Conservation (phyloP, 768 basidiomycete species). For the Agaricus sinodeliciosus region DNA sequence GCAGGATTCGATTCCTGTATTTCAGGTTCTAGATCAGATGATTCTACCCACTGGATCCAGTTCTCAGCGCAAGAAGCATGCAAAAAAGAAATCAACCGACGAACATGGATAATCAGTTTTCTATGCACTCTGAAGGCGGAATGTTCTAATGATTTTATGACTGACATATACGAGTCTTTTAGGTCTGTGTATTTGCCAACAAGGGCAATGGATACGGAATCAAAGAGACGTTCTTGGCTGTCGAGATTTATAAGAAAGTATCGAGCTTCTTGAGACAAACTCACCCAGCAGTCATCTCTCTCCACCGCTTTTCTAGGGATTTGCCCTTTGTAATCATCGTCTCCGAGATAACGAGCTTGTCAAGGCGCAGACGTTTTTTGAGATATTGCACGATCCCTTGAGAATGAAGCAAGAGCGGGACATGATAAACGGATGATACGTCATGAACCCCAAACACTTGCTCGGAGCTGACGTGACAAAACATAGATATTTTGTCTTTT, state of each 20-base stretch:
- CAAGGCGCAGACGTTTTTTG: constrained; percentile 72
- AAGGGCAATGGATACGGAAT: constrained; percentile 81
- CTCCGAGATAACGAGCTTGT: constrained; percentile 43
- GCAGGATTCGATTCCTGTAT: constrained; percentile 76
- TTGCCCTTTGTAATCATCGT: constrained; percentile 56
- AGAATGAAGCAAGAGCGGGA: constrained; percentile 84
- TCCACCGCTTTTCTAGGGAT: constrained; percentile 73
- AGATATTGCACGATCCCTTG: constrained; percentile 91
- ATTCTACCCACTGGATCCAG: constrained; percentile 82
- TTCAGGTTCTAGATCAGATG: constrained; percentile 81
- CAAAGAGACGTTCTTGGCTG: constrained; percentile 92
- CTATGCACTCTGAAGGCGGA: constrained; percentile 89
- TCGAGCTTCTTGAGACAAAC: constrained; percentile 13
- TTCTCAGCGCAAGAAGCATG: not conserved
- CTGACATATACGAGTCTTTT: constrained; percentile 98
- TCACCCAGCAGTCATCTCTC: constrained; percentile 73
- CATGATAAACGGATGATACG: constrained; percentile 95
- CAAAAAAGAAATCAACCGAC: constrained; percentile 17
- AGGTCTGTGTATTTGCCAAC: constrained; percentile 98
- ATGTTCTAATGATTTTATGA: constrained; percentile 94
- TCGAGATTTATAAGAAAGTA: not conserved
- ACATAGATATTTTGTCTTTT: constrained; percentile 97
- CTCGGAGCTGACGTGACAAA: constrained; percentile 88
- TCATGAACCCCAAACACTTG: constrained; percentile 96
- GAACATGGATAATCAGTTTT: constrained; percentile 74